phyloP scores from a whole-genome alignment of 2,329 filamentous ascomycete species.

The Fusarium metavorans region DNA sequence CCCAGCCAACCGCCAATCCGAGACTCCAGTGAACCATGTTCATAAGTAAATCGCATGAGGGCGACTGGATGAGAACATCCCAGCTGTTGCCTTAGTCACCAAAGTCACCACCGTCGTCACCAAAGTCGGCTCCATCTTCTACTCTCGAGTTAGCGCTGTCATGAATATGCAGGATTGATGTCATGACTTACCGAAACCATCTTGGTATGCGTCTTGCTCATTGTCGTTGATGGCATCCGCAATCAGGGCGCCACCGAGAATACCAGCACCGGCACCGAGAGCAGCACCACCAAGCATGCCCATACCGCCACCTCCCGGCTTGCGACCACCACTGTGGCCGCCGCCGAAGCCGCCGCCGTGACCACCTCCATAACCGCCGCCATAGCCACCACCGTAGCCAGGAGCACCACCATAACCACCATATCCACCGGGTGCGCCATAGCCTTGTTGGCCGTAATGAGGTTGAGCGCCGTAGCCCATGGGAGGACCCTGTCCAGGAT shows the following conservation, averaged over 20 bases:
- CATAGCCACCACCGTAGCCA: conserved; percentile 11
- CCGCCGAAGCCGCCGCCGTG: conserved; percentile 48
- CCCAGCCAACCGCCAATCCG: background rate
- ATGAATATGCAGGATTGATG: background rate
- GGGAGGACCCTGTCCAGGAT: conserved; percentile 42
- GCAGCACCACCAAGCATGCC: conserved; percentile 81
- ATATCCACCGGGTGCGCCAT: conserved; percentile 28
- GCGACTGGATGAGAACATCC: background rate
- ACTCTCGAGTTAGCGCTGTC: conserved; percentile 36
- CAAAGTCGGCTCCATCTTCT: conserved; percentile 49
- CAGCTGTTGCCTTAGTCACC: conserved; percentile 15
- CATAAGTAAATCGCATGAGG: conserved; percentile 2
- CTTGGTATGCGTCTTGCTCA: conserved; percentile 67
- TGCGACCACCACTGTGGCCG: conserved; percentile 46
- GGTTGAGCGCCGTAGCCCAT: conserved; percentile 45
- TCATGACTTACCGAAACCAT: conserved; percentile 55
- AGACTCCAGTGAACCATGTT: conserved; percentile 15
- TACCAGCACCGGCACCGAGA: conserved; percentile 82
- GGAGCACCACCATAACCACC: conserved; percentile 50
- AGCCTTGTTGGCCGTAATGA: conserved; percentile 39
- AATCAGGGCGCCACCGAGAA: conserved; percentile 82
- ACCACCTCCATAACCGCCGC: conserved; percentile 26
- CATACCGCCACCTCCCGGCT: conserved; percentile 60
- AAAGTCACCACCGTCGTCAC: conserved; percentile 39
- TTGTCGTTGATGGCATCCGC: conserved; percentile 74